These are phyloP conservation scores for Podaxis carcinomalis DNA, from an alignment of 768 basidiomycete genomes.

Conservation along the genomic window DNA sequence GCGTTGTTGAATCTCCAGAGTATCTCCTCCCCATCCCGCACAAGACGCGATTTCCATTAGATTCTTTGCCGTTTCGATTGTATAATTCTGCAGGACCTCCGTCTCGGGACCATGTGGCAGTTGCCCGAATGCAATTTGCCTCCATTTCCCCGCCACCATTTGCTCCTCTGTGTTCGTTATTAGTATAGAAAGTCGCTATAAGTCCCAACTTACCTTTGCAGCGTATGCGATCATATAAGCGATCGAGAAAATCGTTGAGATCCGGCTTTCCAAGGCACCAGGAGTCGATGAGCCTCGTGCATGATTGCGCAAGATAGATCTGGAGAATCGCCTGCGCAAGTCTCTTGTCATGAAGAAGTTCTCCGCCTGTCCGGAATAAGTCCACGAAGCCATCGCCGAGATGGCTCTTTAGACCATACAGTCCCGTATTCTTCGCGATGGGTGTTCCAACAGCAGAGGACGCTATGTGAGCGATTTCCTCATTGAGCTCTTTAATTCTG, in stretches of 20 bases:
- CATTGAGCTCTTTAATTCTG: conserved; percentile 39
- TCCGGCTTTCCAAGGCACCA: conserved; percentile 35
- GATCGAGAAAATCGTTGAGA: conserved; percentile 25
- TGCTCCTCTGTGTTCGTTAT: conserved; percentile 6
- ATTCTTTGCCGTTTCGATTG: background rate
- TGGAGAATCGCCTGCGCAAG: conserved; percentile 9
- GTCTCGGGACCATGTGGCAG: background rate
- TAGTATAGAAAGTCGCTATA: too few relatives aligned
- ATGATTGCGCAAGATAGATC: conserved; percentile 15
- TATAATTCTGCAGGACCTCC: background rate
- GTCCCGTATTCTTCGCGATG: background rate
- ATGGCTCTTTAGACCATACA: conserved; percentile 15
- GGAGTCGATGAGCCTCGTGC: conserved; percentile 29
- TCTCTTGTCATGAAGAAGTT: background rate
- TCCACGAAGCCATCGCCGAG: conserved; percentile 5
- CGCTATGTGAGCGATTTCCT: conserved; percentile 43
- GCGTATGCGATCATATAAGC: conserved; percentile 17
- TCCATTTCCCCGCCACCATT: conserved; percentile 42
- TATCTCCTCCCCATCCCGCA: conserved; percentile 2
- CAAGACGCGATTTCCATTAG: background rate
- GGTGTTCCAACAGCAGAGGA: conserved; percentile 20
- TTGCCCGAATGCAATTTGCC: conserved; percentile 35
- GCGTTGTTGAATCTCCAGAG: background rate
- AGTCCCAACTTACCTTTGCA: background rate
- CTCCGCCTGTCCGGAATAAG: background rate